Evolutionary conservation across 805 yeast species (phyloP), one percentile per base, ranked within the genome.

Genomic region (Pichia nanzhaoensis): DNA sequence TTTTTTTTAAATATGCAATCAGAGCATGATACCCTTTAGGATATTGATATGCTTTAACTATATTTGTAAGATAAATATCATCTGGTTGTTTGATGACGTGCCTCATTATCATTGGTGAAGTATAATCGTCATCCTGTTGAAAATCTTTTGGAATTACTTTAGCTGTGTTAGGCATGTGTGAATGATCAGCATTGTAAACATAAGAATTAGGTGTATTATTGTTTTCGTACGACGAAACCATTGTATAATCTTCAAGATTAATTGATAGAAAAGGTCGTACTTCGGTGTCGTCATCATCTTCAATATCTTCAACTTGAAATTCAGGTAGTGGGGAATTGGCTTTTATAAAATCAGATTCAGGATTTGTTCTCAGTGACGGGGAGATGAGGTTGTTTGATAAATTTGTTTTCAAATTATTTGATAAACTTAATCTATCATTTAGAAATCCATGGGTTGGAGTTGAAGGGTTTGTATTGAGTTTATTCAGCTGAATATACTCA

Each of bases 11-110:
- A 52, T 80, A 80, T 21, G 68, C 61, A 36, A 81, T 78, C 45
- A 80, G 67, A 20, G 75, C 74, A 59, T 80, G 85, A 56, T 78
- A 80, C 41, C 79, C 78, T 50, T 69, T 72, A 3, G 86, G 83
- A 56, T 80, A 80, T 50, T 78, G 79, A 54, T 77, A 80, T 42
- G 80, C 73, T 43, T 69, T 69, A 37, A 61, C 65, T 18, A 60
- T 55, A 28, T 63, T 53, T 54, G 72, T 62, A 59, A 74, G 44
- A 65, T 62, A 64, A 62, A 77, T 59, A 67, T 75, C 67, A 68
- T 80, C 64, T 48, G 78, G 55, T 59, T 37, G 74, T 61, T 68
- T 75, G 61, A 77, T 76, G 14, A 77, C 63, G 56, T 79, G 80
- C 49, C 82, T 71, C 46, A 78, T 67, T 12, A 74, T 67, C 46